Base-by-base conservation (phyloP, 2,329 filamentous ascomycete species). In the Cladosporium sp. region DNA sequence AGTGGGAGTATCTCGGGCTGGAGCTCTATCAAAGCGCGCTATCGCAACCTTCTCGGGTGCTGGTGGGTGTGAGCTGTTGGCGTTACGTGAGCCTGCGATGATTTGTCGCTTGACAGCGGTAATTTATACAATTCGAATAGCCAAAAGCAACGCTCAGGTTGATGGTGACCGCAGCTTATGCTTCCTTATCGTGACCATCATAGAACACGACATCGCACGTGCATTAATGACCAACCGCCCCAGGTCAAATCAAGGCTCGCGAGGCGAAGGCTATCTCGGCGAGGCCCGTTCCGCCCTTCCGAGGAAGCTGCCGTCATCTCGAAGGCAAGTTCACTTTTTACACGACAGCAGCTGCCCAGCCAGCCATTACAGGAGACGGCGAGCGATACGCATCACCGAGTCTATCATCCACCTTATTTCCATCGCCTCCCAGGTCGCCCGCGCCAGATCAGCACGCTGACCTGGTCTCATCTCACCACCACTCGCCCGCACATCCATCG, bases 401-500 rank as follows among this genome's bases (percentile, higher is more conserved):
- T 38, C 33, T 22, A 29, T 13, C 27, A 16, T 35, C 36, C 36
- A 40, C 15, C 36, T 15, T 15, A 40, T 27, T 18, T 33, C 38
- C 45, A 27, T 33, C 36, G 29, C 18, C 25, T 27, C 13, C 33
- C 13, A 32, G 22, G 45, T 40, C 45, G 45, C 45, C 45, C 32
- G 18, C 25, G 13, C 43, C 43, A 30, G 35, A n/a, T 38, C 33
- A 38, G 15, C 15, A 20, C 13, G 18, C 36, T 48, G 45, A 48
- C 38, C 18, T 48, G 45, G 45, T 32, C 25, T 25, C 8, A 16
- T 32, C 36, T 25, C 45, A 20, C 36, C 19, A 15, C 27, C 45
- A 36, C 36, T 19, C 27, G 15, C 38, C 38, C 38, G 11, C 45
- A 48, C 45, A 48, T 40, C 45, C 27, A 13, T 40, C 45, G 45